Base-by-base conservation (phyloP, 177 flowering plant genomes). In the Vitis hybrid region DNA sequence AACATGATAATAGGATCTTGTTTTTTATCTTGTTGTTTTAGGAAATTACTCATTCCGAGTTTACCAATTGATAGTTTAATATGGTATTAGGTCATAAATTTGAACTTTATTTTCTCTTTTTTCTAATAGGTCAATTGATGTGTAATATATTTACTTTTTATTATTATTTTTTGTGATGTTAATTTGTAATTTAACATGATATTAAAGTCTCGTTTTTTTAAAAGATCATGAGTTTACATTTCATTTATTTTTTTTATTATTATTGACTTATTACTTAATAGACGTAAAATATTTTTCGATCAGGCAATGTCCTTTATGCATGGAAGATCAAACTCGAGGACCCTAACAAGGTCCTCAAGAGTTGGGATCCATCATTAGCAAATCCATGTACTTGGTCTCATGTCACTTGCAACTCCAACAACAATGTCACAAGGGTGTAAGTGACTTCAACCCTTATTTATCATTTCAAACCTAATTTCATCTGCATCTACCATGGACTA, bases 351-450 rank as follows among this genome's bases (percentile, higher is more conserved):
- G 81, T 81, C 39, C 75, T 81, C 10, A 65, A 76, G 63, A 71
- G 77, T 56, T 81, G 84, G 84, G 74, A 81, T 67, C 65, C 73
- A 15, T 62, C 78, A 1, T 18, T 67, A 3, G 67, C 65, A 31
- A 76, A 79, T 26, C 82, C 77, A 54, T 76, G 79, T 68, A 67
- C 68, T 14, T 74, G 76, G 77, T 63, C 71, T 62, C 79, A 78
- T 49, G 69, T 81, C 16, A 76, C 76, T 10, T 78, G 81, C 66
- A 73, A 73, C 57, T 1, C 0, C 29, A 56, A 81, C 4, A 76
- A 81, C 67, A 64, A 59, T n/a, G 76, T 76, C 52, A 39, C 31
- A 2, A 61, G 79, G 57, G 61, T 79, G 77, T 79, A 76, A 48
- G 77, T 50, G n/a, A 50, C 34, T 61, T 29, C 16, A 6, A 4